Evolutionary conservation across 257 asterid species (phyloP), one percentile per base, ranked within the genome.

Genomic region (Salvia splendens): DNA sequence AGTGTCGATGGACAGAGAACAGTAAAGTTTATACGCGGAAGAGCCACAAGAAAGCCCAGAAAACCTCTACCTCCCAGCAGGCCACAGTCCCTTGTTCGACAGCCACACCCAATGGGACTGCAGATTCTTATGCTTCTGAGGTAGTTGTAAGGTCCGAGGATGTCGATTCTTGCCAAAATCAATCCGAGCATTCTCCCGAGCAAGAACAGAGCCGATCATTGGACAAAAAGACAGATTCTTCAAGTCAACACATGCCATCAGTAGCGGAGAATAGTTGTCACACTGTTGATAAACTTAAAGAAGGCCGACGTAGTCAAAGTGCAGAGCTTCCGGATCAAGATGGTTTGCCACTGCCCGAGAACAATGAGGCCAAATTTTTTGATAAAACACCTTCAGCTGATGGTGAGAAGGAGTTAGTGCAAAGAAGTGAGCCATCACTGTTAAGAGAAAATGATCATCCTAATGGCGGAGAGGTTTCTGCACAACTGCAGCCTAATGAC

Each of bases 1-100:
- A 76, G 45, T 51, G 63, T 40, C 85, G 78, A 14, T 81, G 83
- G 86, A 57, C 77, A 20, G 82, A 61, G 8, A 67, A 74, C 45
- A 58, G 72, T 49, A 86, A 66, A 71, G 88, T 86, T 54, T 86
- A 84, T 71, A 75, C 78, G 14, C 72, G 93, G 64, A 82, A 67
- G 64, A 48, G 30, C 28, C 61, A 62, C 46, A 69, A 70, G 69
- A 79, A 75, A 73, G 61, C 71, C 43, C 47, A n/a, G 9, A 70
- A 65, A 55, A 15, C 61, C 33, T 8, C 77, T 58, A 16, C 72
- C 58, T 14, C 75, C 68, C 45, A n/a, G 47, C 48, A 47, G 12
- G 45, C 69, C 61, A 38, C 79, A 62, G 12, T 43, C 10, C 49
- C 69, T 32, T 12, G 64, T 41, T 5, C 33, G 24, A 35, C 80